Conservation (phyloP, 352 stramenopile genomes). For the Aphanomyces stellatus region DNA sequence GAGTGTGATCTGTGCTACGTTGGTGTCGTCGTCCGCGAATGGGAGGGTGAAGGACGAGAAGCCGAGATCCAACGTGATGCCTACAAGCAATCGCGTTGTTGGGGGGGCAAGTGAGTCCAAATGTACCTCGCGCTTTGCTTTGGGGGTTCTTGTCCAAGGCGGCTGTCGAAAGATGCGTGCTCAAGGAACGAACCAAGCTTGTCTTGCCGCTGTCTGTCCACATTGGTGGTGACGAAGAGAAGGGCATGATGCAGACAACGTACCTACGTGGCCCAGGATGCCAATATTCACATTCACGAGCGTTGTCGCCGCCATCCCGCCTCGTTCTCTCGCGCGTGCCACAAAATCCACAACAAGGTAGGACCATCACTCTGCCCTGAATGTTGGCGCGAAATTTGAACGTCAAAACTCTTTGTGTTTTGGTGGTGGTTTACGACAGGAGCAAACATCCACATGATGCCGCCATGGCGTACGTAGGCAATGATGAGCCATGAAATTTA, state of each 20-base stretch:
- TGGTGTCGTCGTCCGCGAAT: slow-evolving; percentile 4
- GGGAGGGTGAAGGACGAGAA: slow-evolving; percentile 94
- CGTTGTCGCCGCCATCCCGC: no score
- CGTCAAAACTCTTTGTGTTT: no score
- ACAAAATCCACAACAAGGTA: no score
- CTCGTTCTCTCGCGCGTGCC: no score
- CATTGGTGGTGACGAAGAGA: no score
- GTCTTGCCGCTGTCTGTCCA: slow-evolving; percentile 96
- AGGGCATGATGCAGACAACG: background rate
- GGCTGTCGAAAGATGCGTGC: slow-evolving; percentile 95
- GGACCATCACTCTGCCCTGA: no score
- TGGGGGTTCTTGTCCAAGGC: slow-evolving; percentile 98
- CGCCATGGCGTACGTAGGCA: no score
- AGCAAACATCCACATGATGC: no score
- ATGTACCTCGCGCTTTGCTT: slow-evolving; percentile 91
- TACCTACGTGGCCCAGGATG: slow-evolving; percentile 93
- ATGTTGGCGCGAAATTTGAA: no score
- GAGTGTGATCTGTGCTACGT: slow-evolving; percentile 89
- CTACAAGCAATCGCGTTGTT: slow-evolving; percentile 15
- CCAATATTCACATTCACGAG: slow-evolving; percentile 96
- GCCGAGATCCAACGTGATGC: slow-evolving; percentile 98
- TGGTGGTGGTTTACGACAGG: no score
- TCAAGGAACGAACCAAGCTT: slow-evolving; percentile 92
- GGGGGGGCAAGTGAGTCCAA: slow-evolving; percentile 6
- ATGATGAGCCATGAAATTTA: no score